Evolutionary conservation across 805 yeast genomes (phyloP).

Genomic region (Suhomyces sp.): DNA sequence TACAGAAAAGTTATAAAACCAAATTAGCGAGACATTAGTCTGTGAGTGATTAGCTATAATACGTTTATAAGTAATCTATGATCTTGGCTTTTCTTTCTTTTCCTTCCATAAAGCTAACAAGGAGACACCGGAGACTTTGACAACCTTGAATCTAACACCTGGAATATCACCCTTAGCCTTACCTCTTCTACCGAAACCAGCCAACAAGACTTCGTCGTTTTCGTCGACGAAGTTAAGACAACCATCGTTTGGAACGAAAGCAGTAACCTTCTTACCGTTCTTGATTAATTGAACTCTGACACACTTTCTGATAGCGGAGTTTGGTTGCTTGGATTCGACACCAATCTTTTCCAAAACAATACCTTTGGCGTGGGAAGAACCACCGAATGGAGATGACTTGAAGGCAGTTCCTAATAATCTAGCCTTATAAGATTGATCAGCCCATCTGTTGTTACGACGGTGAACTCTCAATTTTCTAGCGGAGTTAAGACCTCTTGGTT

Average conservation of each 20-base stretch:
- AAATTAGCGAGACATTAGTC: constrained; percentile 2
- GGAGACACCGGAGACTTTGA: constrained; percentile 99
- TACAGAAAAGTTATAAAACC: constrained; percentile 5
- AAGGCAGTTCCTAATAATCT: constrained; percentile 99
- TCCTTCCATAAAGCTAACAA: constrained; percentile 99
- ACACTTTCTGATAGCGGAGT: constrained; percentile 99
- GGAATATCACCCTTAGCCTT: constrained; percentile 99
- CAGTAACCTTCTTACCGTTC: constrained; percentile 99
- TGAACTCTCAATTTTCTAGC: constrained; percentile 99
- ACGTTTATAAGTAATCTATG: constrained; percentile 49
- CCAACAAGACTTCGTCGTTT: constrained; percentile 98
- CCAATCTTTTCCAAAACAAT: constrained; percentile 99
- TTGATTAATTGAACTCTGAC: constrained; percentile 99
- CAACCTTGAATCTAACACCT: constrained; percentile 99
- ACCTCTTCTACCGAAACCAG: constrained; percentile 99
- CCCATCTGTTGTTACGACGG: constrained; percentile 99
- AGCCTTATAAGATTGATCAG: constrained; percentile 96
- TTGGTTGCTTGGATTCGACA: constrained; percentile 99
- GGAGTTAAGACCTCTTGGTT: constrained; percentile 99
- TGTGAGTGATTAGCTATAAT: constrained; percentile 2
- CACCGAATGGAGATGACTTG: constrained; percentile 99
- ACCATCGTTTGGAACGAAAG: constrained; percentile 99
- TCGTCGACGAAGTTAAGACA: constrained; percentile 99
- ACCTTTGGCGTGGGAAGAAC: constrained; percentile 99
- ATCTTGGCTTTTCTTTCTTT: constrained; percentile 99